Percentiles rank a stretch among this genome's conserved stretches.
Conservation (phyloP, 2,329 filamentous ascomycete genomes). For the Fusarium sp. region DNA sequence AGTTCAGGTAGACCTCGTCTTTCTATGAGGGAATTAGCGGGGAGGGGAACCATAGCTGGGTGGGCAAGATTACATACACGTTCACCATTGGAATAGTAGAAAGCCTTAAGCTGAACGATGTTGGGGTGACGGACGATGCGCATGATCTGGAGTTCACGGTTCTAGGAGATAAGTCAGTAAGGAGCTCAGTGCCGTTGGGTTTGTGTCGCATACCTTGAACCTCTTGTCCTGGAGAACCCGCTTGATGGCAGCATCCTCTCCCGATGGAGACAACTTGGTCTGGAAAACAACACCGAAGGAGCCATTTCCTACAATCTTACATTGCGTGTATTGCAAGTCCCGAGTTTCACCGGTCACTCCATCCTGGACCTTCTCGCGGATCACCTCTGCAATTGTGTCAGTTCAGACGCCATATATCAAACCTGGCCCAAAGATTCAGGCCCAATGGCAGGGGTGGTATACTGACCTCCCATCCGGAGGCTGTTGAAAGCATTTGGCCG, state of each 20-base stretch:
- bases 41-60: not conserved
- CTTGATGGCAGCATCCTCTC: slow-evolving; percentile 99
- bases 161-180: slow-evolving; percentile 67
- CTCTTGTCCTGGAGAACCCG: slow-evolving; percentile 98
- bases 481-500: slow-evolving; percentile 87
- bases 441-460: slow-evolving; percentile 19
- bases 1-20: slow-evolving; percentile 98
- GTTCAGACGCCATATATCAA: slow-evolving; percentile 6
- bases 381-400: slow-evolving; percentile 75
- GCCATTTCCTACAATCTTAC: slow-evolving; percentile 99
- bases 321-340: slow-evolving; percentile 98
- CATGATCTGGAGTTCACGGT: slow-evolving; percentile 99
- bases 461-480: slow-evolving; percentile 97
- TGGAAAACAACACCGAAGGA: slow-evolving; percentile 99
- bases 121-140: slow-evolving; percentile 98
- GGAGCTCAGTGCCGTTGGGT: not conserved
- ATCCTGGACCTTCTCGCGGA: slow-evolving; percentile 99
- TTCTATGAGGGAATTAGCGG: slow-evolving; percentile 66
- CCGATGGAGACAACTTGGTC: slow-evolving; percentile 97
- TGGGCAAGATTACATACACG: slow-evolving; percentile 69
- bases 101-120: slow-evolving; percentile 98
- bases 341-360: slow-evolving; percentile 95
- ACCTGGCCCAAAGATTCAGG: not conserved
- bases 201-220: slow-evolving; percentile 80
- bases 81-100: slow-evolving; percentile 99